phyloP scores from a whole-genome alignment of 495 filamentous ascomycete genomes.

The Friedmanniomyces simplex region DNA sequence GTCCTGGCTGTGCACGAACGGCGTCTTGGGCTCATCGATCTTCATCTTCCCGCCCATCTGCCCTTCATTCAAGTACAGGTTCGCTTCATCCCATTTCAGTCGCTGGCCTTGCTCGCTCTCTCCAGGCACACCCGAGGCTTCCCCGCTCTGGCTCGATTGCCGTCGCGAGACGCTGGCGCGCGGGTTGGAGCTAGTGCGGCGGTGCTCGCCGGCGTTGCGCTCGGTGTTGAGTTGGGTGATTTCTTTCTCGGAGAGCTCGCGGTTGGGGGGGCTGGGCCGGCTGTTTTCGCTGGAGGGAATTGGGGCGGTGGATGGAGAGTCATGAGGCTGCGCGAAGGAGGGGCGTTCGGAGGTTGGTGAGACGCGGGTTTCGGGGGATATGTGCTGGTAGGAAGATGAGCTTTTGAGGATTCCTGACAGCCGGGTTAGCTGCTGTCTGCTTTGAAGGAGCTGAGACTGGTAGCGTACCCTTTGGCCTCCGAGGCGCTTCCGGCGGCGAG shows the following conservation, averaged over 20 bases:
- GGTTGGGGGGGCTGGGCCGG: conserved; percentile 26
- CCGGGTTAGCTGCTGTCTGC: neutral
- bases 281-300: conserved; percentile 19
- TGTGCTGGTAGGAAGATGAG: conserved; percentile 48
- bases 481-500: conserved; percentile 30
- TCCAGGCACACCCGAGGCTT: conserved; percentile 31
- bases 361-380: conserved; percentile 36
- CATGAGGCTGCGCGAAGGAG: conserved; percentile 14
- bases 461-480: conserved; percentile 66
- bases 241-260: conserved; percentile 61
- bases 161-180: conserved; percentile 55
- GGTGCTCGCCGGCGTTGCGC: conserved; percentile 66
- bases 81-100: conserved; percentile 96
- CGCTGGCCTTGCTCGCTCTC: conserved; percentile 53
- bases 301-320: conserved; percentile 18
- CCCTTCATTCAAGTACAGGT: conserved; percentile 90
- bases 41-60: conserved; percentile 95
- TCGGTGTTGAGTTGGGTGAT: conserved; percentile 87
- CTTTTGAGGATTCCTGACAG: conserved; percentile 87
- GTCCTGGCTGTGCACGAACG: conserved; percentile 84
- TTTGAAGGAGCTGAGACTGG: neutral
- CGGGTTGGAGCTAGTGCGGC: conserved; percentile 69
- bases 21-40: conserved; percentile 96
- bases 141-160: conserved; percentile 44
- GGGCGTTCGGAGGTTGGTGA: conserved; percentile 30